Conservation (phyloP, 129 eudicot species). For the Chrysanthemum makinoi region DNA sequence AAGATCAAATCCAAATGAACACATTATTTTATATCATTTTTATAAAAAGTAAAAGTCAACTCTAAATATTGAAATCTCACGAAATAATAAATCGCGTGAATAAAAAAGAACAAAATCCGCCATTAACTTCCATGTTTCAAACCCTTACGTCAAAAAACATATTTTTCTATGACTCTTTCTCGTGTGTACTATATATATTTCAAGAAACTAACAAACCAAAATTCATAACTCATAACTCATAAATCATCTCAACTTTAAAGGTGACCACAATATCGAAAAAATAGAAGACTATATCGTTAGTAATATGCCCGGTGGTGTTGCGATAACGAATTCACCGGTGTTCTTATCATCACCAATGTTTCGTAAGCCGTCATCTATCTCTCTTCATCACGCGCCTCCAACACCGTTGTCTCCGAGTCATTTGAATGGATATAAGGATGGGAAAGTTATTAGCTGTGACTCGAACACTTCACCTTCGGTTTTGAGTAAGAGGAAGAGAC, state of each 20-base stretch:
- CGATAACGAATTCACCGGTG: constrained; percentile 55
- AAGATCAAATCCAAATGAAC: not conserved
- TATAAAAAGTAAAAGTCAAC: not conserved
- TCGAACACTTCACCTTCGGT: constrained; percentile 29
- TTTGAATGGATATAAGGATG: constrained; percentile 17
- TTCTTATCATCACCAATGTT: constrained; percentile 60
- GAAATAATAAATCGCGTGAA: constrained; percentile 19
- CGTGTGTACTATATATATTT: not conserved
- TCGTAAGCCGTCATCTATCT: constrained; percentile 28
- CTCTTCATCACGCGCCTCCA: constrained; percentile 28
- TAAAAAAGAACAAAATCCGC: not conserved
- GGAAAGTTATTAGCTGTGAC: constrained; percentile 21
- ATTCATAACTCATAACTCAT: not conserved
- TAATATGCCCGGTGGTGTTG: constrained; percentile 52
- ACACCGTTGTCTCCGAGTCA: constrained; percentile 26
- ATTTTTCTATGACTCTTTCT: constrained; percentile 21
- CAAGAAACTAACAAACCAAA: not conserved
- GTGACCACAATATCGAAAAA: not conserved
- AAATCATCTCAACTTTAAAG: not conserved
- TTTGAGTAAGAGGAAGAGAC: constrained; percentile 64
- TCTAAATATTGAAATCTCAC: constrained; percentile 2
- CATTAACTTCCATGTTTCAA: constrained; percentile 12
- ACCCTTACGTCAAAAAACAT: constrained; percentile 24
- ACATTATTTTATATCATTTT: not conserved
- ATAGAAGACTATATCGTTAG: not conserved